Base-by-base conservation (phyloP, 2,329 filamentous ascomycete species). In the Aspergillus nomiae region DNA sequence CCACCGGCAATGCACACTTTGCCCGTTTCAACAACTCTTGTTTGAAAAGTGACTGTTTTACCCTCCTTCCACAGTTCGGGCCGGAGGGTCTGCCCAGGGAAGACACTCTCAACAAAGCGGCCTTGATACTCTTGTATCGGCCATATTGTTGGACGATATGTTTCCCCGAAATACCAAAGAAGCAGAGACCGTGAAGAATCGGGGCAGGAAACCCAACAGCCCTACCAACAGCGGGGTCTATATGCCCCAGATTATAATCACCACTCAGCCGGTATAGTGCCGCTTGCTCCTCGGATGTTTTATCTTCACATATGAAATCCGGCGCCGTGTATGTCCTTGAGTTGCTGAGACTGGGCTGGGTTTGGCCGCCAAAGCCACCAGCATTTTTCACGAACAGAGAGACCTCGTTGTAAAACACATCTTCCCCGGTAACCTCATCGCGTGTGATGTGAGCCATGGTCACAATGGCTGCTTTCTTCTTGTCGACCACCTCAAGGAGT, bases 201-300 rank as follows among this genome's bases (percentile, higher is more conserved):
- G 57, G 57, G 19, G 30, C 57, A 28, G 48, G 34, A 45, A 59
- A 59, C 19, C 57, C 57, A 10, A 43, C 57, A 12, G 51, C 57
- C 24, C 26, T 21, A 16, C 43, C 48, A 32, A 34, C 36, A 4
- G n/a, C 28, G 11, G 57, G 57, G 30, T 59, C 57, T 21, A 59
- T 59, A 59, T 59, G 57, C 57, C 48, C n/a, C 28, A 45, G 57
- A 32, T 59, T 59, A 4, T 30, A 30, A 59, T 59, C 57, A 11
- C 57, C 57, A 24, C 32, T 46, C 12, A 59, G 28, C 19, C 57
- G 24, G 30, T 50, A 59, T 16, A 59, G 34, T 16, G 57, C 57
- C 43, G 57, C 57, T 4, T 32, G 30, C 11, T 32, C 30, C 30
- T 32, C 30, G 30, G 30, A 32, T 11, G 30, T 32, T 32, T 32